A percentile compares a stretch with the other conserved stretches of the same genome.
phyloP scores from a whole-genome alignment of 805 yeast genomes.

The Wickerhamiella spandovensis region DNA sequence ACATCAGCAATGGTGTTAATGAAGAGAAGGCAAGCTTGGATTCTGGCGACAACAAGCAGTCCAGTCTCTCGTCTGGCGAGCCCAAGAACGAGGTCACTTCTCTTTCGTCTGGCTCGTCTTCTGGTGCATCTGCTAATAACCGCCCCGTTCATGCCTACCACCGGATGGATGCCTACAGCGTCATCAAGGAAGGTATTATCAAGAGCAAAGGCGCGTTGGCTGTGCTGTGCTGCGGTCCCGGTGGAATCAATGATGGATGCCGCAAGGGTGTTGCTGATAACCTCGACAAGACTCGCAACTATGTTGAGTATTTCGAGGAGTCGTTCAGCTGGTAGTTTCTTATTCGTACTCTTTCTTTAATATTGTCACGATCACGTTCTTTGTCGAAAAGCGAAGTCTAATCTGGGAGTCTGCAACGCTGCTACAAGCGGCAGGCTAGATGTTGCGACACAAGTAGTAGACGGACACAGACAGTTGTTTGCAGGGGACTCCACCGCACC shows the following conservation, averaged over 20 bases:
- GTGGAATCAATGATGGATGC: constrained; percentile 42
- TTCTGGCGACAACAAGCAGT: neutral
- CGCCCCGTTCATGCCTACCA: neutral
- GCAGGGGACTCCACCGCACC: too few species aligned
- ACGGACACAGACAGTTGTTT: too few species aligned
- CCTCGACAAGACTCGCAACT: constrained; percentile 29
- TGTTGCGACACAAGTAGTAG: too few species aligned
- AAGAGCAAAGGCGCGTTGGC: constrained; percentile 33
- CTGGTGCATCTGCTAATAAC: neutral
- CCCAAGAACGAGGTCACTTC: neutral
- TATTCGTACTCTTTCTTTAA: too few species aligned
- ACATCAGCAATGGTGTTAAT: neutral
- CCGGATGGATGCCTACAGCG: constrained; percentile 31
- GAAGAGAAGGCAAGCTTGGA: neutral
- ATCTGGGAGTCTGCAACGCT: too few species aligned
- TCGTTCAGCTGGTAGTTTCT: constrained; percentile 53
- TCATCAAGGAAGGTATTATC: constrained; percentile 27
- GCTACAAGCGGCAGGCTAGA: too few species aligned
- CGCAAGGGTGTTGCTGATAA: constrained; percentile 36
- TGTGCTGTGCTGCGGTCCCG: constrained; percentile 51
- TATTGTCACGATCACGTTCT: too few species aligned
- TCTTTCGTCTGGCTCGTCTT: neutral
- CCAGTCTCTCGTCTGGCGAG: neutral
- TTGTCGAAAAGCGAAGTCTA: too few species aligned
- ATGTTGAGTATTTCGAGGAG: constrained; percentile 58